Evolutionary conservation across 805 yeast species (phyloP).

Genomic region (Suhomyces pyralidae): DNA sequence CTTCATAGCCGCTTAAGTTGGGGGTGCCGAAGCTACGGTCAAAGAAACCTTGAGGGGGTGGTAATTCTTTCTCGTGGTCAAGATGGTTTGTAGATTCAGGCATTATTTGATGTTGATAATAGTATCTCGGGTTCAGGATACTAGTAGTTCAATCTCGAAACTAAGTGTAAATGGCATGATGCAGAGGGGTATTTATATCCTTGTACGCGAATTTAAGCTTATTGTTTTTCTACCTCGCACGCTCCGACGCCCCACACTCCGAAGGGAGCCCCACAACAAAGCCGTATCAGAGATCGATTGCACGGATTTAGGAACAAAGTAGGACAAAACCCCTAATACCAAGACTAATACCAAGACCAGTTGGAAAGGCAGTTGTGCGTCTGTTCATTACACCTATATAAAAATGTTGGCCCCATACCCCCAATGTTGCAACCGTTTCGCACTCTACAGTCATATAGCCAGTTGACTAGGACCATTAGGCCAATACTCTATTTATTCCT

Average conservation of each 20-base stretch:
- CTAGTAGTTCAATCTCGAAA: not conserved
- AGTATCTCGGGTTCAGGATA: not conserved
- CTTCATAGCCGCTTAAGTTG: conserved; percentile 46
- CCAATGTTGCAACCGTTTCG: not conserved
- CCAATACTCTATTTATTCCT: not conserved
- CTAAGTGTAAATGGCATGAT: not conserved
- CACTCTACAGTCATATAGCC: not conserved
- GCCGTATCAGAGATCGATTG: not conserved
- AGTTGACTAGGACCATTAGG: not conserved
- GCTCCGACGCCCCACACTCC: conserved; percentile 3
- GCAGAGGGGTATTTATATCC: not conserved
- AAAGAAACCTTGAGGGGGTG: conserved; percentile 39
- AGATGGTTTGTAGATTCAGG: conserved; percentile 19
- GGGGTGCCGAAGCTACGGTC: conserved; percentile 47
- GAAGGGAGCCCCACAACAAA: not conserved
- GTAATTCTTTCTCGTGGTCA: conserved; percentile 30
- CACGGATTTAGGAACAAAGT: not conserved
- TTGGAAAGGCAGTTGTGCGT: not conserved
- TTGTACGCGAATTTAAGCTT: not conserved
- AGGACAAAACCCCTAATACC: not conserved
- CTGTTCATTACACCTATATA: not conserved
- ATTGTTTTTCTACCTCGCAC: not conserved
- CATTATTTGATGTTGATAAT: not conserved
- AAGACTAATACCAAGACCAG: not conserved
- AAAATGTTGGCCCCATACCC: not conserved